phyloP scores from a whole-genome alignment of 1,139 yeast genomes.

The Scheffersomyces illinoinensis region DNA sequence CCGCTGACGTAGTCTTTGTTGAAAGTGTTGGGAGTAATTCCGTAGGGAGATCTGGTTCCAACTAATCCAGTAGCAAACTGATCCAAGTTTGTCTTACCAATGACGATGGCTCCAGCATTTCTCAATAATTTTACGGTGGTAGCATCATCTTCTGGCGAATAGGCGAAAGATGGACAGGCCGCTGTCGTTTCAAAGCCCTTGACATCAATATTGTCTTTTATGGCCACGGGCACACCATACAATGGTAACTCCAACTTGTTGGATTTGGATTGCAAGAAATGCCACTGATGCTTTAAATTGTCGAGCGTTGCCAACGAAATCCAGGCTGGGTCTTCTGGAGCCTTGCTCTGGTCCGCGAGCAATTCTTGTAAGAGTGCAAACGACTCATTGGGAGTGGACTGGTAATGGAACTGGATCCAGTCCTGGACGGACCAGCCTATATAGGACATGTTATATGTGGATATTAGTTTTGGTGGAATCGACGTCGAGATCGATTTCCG shows the following conservation, averaged over 20 bases:
- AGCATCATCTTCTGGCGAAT: slow-evolving; percentile 68
- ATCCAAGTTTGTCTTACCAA: slow-evolving; percentile 92
- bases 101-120: slow-evolving; percentile 82
- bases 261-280: slow-evolving; percentile 62
- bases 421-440: slow-evolving; percentile 49
- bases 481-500: slow-evolving; percentile 2
- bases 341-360: slow-evolving; percentile 44
- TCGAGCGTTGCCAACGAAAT: slow-evolving; percentile 69
- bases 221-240: slow-evolving; percentile 93
- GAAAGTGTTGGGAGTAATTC: slow-evolving; percentile 80
- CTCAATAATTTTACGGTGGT: slow-evolving; percentile 69
- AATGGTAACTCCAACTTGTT: slow-evolving; percentile 56
- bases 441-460: slow-evolving; percentile 13
- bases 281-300: slow-evolving; percentile 75
- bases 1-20: slow-evolving; percentile 79
- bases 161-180: slow-evolving; percentile 85
- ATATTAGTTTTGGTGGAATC: not conserved
- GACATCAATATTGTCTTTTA: slow-evolving; percentile 93
- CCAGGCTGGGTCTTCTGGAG: slow-evolving; percentile 83
- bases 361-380: slow-evolving; percentile 48
- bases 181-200: slow-evolving; percentile 85
- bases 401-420: slow-evolving; percentile 71
- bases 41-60: slow-evolving; percentile 93
- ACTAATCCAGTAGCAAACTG: slow-evolving; percentile 97
- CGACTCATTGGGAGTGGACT: slow-evolving; percentile 65